Conservation (phyloP, 768 basidiomycete genomes). For the Suillus occidentalis region DNA sequence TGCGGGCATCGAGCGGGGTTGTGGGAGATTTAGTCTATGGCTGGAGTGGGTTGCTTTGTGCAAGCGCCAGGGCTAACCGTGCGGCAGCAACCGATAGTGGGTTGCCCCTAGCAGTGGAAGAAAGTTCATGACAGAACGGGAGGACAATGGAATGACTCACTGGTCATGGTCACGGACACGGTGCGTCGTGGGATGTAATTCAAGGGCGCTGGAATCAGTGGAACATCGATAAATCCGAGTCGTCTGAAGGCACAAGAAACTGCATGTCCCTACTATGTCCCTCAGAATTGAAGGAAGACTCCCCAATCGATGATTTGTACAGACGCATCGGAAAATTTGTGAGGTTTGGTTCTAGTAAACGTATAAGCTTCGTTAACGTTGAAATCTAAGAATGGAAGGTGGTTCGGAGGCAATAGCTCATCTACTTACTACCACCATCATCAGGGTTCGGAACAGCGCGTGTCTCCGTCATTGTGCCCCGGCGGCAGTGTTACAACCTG, state of each 20-base stretch:
- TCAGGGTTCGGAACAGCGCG: not conserved
- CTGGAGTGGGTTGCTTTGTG: not conserved
- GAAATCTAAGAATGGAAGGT: constrained; percentile 5
- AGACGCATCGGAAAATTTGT: not conserved
- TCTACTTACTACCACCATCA: constrained; percentile 1
- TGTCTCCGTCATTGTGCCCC: not conserved
- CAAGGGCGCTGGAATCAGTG: not conserved
- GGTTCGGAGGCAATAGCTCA: constrained; percentile 9
- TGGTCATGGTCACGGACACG: not conserved
- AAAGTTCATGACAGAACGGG: not conserved
- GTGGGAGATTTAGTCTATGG: not conserved
- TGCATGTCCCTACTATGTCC: not conserved
- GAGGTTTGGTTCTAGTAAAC: not conserved
- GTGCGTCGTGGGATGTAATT: constrained; percentile 1
- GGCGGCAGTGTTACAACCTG: not conserved
- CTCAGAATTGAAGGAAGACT: not conserved
- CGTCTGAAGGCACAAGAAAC: not conserved
- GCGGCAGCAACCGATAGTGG: not conserved
- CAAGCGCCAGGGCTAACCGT: not conserved
- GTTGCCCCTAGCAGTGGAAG: constrained; percentile 1
- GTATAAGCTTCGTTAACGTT: constrained; percentile 1
- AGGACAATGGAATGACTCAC: not conserved
- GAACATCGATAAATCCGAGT: not conserved
- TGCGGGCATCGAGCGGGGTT: not conserved
- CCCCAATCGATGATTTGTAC: constrained; percentile 1